A percentile compares a stretch with the other conserved stretches of the same genome.
These are phyloP conservation scores for Glycine latifolia DNA, from an alignment of 306 rosid species.

Conservation along the genomic window DNA sequence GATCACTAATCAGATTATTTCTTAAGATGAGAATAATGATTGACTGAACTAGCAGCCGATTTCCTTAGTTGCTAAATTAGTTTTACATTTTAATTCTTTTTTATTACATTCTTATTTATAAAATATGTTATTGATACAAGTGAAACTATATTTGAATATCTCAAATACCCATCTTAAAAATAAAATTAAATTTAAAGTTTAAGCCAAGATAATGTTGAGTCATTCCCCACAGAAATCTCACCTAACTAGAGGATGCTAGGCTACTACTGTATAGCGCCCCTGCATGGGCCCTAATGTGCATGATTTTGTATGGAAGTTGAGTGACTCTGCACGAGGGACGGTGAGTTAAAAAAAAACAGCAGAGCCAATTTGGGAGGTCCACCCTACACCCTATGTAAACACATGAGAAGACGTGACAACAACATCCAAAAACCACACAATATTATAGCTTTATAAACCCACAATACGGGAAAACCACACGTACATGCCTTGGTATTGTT, in stretches of 20 bases:
- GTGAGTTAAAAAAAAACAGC: neutral
- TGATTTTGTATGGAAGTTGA: constrained; percentile 31
- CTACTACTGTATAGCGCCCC: neutral
- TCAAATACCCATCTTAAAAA: too few species aligned
- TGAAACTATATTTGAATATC: too few species aligned
- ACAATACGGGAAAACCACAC: constrained; percentile 29
- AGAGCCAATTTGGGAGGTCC: constrained; percentile 2
- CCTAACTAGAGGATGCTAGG: neutral
- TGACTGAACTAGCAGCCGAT: neutral
- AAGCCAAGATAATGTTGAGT: neutral
- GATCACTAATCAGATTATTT: neutral
- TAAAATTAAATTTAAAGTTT: too few species aligned
- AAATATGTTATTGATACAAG: too few species aligned
- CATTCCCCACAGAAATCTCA: neutral
- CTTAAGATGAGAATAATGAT: neutral
- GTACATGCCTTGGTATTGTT: too few species aligned
- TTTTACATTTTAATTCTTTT: neutral
- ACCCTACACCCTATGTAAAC: constrained; percentile 17
- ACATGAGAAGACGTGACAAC: constrained; percentile 54
- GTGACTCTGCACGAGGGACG: constrained; percentile 14
- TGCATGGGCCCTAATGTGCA: neutral
- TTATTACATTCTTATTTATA: neutral
- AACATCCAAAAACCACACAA: constrained; percentile 6
- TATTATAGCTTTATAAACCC: constrained; percentile 21
- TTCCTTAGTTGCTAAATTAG: neutral